Conservation (phyloP, 2,329 filamentous ascomycete genomes). For the Helotiales sp. region DNA sequence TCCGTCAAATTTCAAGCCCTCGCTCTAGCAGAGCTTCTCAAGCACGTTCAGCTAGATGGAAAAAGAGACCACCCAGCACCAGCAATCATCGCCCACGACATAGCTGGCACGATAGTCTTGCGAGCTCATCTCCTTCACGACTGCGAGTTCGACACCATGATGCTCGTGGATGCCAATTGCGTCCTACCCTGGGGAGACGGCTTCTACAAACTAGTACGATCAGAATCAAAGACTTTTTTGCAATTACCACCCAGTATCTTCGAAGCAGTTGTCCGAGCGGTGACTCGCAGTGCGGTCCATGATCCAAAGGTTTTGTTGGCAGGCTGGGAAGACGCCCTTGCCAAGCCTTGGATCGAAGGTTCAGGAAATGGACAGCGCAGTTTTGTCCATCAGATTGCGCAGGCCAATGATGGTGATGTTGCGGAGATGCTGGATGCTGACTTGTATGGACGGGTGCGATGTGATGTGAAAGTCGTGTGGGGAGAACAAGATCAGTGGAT, state of each 20-base stretch:
- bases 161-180: constrained; percentile 9
- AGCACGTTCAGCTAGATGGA: not conserved
- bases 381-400: not conserved
- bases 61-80: not conserved
- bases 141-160: constrained; percentile 3
- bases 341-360: not conserved
- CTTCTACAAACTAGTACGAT: constrained; percentile 1
- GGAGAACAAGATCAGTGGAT: constrained; percentile 10
- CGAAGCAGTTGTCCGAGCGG: not conserved
- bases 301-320: not conserved
- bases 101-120: constrained; percentile 2
- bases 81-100: not conserved
- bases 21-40: not conserved
- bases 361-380: not conserved
- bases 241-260: not conserved
- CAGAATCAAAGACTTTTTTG: not conserved
- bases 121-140: constrained; percentile 2
- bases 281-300: not conserved
- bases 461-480: constrained; percentile 6
- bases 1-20: constrained; percentile 3
- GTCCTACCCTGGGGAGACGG: constrained; percentile 1
- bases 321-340: not conserved
- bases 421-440: constrained; percentile 6
- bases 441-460: not conserved
- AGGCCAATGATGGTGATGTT: constrained; percentile 4